phyloP scores from a whole-genome alignment of 495 filamentous ascomycete genomes.

The Xylaria grammica region DNA sequence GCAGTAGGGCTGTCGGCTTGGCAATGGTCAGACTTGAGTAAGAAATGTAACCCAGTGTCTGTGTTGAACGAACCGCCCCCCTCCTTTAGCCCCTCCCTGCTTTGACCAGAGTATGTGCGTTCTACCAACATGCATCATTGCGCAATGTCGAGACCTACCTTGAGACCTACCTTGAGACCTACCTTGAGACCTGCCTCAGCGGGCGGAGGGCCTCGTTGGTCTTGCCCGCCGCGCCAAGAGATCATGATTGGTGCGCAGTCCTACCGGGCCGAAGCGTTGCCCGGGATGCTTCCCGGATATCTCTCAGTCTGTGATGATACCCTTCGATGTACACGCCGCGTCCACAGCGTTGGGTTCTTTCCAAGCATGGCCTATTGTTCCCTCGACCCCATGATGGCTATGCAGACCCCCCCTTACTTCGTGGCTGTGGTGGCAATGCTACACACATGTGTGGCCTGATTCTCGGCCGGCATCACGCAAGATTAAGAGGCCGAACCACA shows the following conservation, averaged over 20 bases:
- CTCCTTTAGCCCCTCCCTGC: neutral
- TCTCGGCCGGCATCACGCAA: slow-evolving; percentile 21
- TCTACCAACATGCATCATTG: slow-evolving; percentile 14
- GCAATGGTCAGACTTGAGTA: slow-evolving; percentile 17
- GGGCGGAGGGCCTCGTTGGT: neutral
- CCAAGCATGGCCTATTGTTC: neutral
- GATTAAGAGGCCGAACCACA: slow-evolving; percentile 10
- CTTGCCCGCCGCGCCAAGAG: neutral
- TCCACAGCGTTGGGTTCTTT: slow-evolving; percentile 5
- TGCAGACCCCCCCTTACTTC: neutral
- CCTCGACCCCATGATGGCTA: neutral
- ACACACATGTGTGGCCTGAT: slow-evolving; percentile 20
- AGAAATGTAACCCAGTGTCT: slow-evolving; percentile 9
- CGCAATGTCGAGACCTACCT: neutral
- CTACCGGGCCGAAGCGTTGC: slow-evolving; percentile 18
- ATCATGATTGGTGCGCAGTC: neutral
- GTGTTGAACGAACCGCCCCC: slow-evolving; percentile 13
- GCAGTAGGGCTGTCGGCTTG: slow-evolving; percentile 20
- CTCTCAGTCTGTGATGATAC: slow-evolving; percentile 3
- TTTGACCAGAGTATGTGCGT: neutral
- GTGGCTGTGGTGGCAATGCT: slow-evolving; percentile 17
- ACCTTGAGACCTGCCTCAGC: neutral
- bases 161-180: too few relatives aligned
- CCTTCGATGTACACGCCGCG: neutral
- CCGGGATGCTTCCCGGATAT: slow-evolving; percentile 15